phyloP scores from a whole-genome alignment of 352 stramenopile genomes.

The Phytophthora litchii region DNA sequence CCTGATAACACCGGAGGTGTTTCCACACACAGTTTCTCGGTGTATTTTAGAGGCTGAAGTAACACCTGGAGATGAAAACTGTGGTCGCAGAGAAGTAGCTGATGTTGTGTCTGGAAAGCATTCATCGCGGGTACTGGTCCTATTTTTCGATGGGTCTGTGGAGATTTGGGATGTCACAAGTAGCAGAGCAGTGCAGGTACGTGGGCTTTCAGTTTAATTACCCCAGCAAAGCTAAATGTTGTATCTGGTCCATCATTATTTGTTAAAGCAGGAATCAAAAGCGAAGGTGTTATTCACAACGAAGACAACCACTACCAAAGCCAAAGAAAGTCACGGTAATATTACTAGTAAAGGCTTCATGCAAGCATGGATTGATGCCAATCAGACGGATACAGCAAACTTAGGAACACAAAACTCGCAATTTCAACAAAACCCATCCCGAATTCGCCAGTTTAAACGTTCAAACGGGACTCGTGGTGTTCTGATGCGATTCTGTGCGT shows the following conservation, averaged over 20 bases:
- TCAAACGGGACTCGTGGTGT: not conserved
- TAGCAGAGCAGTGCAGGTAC: conserved; percentile 5
- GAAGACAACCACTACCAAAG: not conserved
- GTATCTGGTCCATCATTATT: not conserved
- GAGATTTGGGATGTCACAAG: conserved; percentile 16
- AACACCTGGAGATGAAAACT: not conserved
- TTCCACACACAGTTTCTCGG: not conserved
- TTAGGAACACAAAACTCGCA: not conserved
- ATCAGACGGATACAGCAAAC: not conserved
- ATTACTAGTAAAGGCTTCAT: conserved; percentile 1
- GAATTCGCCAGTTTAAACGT: conserved; percentile 22
- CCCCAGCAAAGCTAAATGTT: not conserved
- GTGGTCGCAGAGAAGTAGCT: conserved; percentile 11
- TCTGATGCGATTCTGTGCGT: conserved; percentile 21
- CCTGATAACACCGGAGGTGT: conserved; percentile 19
- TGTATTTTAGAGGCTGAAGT: not conserved
- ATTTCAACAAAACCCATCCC: not conserved
- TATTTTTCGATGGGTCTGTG: conserved; percentile 27
- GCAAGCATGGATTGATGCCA: conserved; percentile 9
- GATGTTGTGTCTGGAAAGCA: conserved; percentile 19
- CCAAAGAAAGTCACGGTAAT: not conserved
- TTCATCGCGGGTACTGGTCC: conserved; percentile 7
- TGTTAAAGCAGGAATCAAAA: conserved; percentile 2
- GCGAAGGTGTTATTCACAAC: conserved; percentile 19
- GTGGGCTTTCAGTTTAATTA: not conserved